phyloP scores from a whole-genome alignment of 179 eudicot genomes.

The Dionaea muscipula region DNA sequence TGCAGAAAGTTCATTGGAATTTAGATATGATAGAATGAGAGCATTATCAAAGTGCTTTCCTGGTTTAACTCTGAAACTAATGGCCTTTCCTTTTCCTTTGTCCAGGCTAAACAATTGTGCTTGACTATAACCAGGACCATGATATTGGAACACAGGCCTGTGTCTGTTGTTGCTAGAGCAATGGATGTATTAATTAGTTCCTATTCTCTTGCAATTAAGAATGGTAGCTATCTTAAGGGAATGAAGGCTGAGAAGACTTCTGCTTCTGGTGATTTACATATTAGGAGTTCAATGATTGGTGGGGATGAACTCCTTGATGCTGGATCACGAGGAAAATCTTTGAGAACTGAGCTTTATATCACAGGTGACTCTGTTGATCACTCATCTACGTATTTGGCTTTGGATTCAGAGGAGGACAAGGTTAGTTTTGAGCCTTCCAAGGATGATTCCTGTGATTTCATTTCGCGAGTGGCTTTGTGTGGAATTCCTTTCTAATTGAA shows the following conservation, averaged over 20 bases:
- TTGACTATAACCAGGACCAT: constrained; percentile 47
- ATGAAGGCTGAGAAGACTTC: constrained; percentile 34
- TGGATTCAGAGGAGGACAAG: constrained; percentile 56
- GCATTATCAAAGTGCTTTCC: no score
- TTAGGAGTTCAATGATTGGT: constrained; percentile 19
- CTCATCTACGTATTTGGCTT: constrained; percentile 25
- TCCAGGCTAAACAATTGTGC: constrained; percentile 82
- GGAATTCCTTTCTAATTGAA: constrained; percentile 9
- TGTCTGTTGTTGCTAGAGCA: constrained; percentile 53
- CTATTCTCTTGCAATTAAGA: constrained; percentile 63
- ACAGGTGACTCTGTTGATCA: constrained; percentile 18
- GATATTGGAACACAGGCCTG: constrained; percentile 69
- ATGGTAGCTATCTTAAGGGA: constrained; percentile 60
- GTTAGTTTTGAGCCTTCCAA: constrained; percentile 11
- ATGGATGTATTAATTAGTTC: constrained; percentile 64
- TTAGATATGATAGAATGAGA: not conserved
- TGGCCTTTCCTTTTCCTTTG: constrained; percentile 8
- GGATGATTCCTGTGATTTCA: constrained; percentile 6
- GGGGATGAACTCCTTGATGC: constrained; percentile 26
- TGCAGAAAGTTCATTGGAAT: not conserved
- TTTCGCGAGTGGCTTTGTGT: constrained; percentile 16
- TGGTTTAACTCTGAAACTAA: no score
- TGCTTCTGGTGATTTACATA: constrained; percentile 29
- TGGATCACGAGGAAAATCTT: constrained; percentile 31
- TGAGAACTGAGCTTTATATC: constrained; percentile 23